Conservation (phyloP, 225 moss, liverwort and hornwort species). For the Sphagnum contortum region DNA sequence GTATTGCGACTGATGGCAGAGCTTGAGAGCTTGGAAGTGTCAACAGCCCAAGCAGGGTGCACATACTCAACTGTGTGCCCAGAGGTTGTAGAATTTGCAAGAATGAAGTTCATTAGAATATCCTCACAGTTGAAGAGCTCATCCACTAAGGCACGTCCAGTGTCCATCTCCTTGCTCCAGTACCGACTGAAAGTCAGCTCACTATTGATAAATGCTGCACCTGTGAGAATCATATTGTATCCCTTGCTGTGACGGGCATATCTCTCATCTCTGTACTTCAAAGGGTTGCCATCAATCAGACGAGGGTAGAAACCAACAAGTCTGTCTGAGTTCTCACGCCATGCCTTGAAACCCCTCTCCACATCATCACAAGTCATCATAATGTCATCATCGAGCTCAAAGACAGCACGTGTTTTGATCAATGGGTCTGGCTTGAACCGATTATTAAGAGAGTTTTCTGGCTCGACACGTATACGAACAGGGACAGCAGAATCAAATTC, state of each 20-base stretch:
- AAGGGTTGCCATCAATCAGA: slow-evolving; percentile 44
- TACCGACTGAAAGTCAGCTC: slow-evolving; percentile 51
- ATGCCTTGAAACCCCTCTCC: slow-evolving; percentile 82
- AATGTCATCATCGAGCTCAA: slow-evolving; percentile 97
- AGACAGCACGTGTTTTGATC: slow-evolving; percentile 70
- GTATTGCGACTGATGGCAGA: slow-evolving; percentile 88
- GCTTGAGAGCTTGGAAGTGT: slow-evolving; percentile 74
- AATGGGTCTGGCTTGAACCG: slow-evolving; percentile 60
- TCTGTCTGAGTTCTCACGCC: slow-evolving; percentile 70
- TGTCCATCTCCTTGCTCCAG: slow-evolving; percentile 40
- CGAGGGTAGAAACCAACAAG: slow-evolving; percentile 93
- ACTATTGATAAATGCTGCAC: slow-evolving; percentile 73
- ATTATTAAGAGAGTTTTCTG: slow-evolving; percentile 77
- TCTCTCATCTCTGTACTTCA: slow-evolving; percentile 77
- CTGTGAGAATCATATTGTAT: slow-evolving; percentile 93
- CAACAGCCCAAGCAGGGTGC: slow-evolving; percentile 82
- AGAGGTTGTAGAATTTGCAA: slow-evolving; percentile 37
- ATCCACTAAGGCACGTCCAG: slow-evolving; percentile 67
- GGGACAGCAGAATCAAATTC: slow-evolving; percentile 94
- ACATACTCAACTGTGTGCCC: slow-evolving; percentile 59
- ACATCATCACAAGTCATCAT: slow-evolving; percentile 97
- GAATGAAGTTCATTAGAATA: slow-evolving; percentile 79
- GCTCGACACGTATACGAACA: slow-evolving; percentile 75
- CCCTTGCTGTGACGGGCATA: slow-evolving; percentile 50
- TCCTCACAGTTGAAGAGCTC: slow-evolving; percentile 88